These are phyloP conservation scores for Acanthamoeba castellanii DNA, from an alignment of 208 protist species.

Conservation along the genomic window DNA sequence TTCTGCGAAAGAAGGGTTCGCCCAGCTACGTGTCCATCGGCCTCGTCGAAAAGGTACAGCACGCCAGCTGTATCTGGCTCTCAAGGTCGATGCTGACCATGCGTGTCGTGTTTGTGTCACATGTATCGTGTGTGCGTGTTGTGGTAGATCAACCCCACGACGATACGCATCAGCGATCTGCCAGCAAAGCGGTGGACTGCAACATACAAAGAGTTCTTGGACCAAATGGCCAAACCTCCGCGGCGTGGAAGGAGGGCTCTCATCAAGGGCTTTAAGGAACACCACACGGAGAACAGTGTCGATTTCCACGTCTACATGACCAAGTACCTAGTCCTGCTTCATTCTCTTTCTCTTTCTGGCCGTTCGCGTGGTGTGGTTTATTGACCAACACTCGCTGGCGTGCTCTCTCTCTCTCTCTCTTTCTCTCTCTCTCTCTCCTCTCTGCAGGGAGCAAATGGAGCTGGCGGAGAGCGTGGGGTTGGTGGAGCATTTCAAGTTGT, in stretches of 20 bases:
- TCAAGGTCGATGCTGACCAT: no score
- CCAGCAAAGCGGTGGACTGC: constrained; percentile 26
- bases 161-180: background rate
- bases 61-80: background rate
- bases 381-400: background rate
- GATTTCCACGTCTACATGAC: constrained; percentile 58
- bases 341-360: no score
- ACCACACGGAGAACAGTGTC: constrained; percentile 76
- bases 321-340: background rate
- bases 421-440: no score
- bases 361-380: no score
- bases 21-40: constrained; percentile 5
- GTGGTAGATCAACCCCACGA: background rate
- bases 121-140: background rate
- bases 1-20: background rate
- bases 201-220: constrained; percentile 91
- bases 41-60: background rate
- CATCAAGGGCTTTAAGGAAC: constrained; percentile 47
- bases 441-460: constrained; percentile 25
- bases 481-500: constrained; percentile 84
- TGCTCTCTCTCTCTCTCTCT: background rate
- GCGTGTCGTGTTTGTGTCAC: no score
- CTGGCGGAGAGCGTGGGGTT: constrained; percentile 65
- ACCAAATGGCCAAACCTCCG: constrained; percentile 91
- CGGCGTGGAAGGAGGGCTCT: constrained; percentile 72